phyloP scores from a whole-genome alignment of 805 yeast genomes.

The Saccharomycopsis schoenii region DNA sequence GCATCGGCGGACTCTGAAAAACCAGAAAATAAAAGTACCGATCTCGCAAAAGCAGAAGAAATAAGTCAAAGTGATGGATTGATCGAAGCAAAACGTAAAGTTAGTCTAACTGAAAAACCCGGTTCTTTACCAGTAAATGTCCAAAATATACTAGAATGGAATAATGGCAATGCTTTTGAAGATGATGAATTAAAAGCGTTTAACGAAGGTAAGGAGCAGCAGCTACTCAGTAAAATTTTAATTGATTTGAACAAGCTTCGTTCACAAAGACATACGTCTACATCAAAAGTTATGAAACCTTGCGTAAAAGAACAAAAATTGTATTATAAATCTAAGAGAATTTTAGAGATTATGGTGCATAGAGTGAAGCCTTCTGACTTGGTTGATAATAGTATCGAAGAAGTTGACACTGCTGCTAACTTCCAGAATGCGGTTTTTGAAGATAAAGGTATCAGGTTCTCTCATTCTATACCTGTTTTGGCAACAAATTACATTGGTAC shows the following conservation, averaged over 20 bases:
- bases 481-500: slow-evolving; percentile 69
- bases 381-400: slow-evolving; percentile 26
- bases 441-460: slow-evolving; percentile 27
- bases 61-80: background rate
- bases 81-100: slow-evolving; percentile 10
- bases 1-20: slow-evolving; percentile 7
- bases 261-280: slow-evolving; percentile 29
- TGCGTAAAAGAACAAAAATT: slow-evolving; percentile 32
- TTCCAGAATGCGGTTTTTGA: slow-evolving; percentile 13
- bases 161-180: slow-evolving; percentile 37
- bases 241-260: slow-evolving; percentile 42
- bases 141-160: slow-evolving; percentile 41
- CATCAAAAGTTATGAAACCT: slow-evolving; percentile 28
- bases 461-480: slow-evolving; percentile 51
- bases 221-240: slow-evolving; percentile 36
- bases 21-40: background rate
- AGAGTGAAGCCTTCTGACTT: slow-evolving; percentile 25
- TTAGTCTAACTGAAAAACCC: slow-evolving; percentile 12
- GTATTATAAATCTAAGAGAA: slow-evolving; percentile 35
- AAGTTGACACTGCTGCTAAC: slow-evolving; percentile 25
- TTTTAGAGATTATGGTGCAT: slow-evolving; percentile 36
- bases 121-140: slow-evolving; percentile 23
- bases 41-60: background rate
- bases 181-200: slow-evolving; percentile 45
- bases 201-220: slow-evolving; percentile 31